Evolutionary conservation across 1,284 basidiomycete genomes (phyloP), one percentile per base, ranked within the genome.

Genomic region (Stereum hirsutum): DNA sequence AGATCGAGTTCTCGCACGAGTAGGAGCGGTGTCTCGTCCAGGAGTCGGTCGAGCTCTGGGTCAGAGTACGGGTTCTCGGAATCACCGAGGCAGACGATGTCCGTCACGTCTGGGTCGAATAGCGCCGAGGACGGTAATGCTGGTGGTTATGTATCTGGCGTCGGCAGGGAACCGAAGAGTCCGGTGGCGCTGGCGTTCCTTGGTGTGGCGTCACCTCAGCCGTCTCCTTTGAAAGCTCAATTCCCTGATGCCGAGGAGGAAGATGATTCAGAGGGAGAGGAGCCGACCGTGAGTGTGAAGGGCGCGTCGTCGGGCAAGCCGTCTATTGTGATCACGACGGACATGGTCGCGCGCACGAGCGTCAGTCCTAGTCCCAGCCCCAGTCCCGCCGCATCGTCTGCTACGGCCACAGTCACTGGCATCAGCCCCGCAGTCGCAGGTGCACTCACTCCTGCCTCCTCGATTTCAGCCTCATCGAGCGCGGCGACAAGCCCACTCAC

Each of bases 181-280:
- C 49, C 49, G 2, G 42, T 40, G 19, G 15, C 47, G 15, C 12
- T 11, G 11, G 5, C 32, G 14, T 43, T 44, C 39, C 5, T 50
- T 27, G 37, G 33, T 17, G 17, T 36, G 48, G 46, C 51, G 15
- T 39, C 37, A 25, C 37, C 37, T 5, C 24, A 25, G 14, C 52
- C 43, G 4, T 46, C 39, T 12, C 46, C 42, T 1, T 54, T 43
- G 23, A 36, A 55, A 43, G 48, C 45, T n/a, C 30, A 30, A 27
- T 46, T 44, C 45, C 31, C 26, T 19, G 27, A 45, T 23, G 30
- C 28, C 25, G 30, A 7, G 21, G 49, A 3, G 51, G 60, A 19
- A 63, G 0, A 59, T 53, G 6, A 65, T 63, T 35, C 4, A 3
- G n/a, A n/a, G 52, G 65, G 39, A 61, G n/a, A n/a, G 66, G 47